Percentiles rank a stretch among this genome's conserved stretches.
Conservation (phyloP, 2,329 filamentous ascomycete species). For the Sporothrix schenckii region DNA sequence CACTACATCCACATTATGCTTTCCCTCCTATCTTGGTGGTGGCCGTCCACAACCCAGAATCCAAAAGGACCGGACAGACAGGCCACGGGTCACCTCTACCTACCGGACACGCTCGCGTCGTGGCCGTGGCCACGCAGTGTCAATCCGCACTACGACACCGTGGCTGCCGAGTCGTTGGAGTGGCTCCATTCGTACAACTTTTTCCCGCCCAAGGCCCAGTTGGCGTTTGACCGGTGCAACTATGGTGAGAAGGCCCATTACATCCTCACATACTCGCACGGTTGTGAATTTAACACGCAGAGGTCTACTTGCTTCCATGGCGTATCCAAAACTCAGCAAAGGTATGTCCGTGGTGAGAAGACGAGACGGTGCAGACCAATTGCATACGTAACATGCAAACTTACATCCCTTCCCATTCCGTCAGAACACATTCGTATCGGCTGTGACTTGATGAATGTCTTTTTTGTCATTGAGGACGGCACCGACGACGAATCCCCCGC, state of each 20-base stretch:
- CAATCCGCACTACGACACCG: slow-evolving; percentile 32
- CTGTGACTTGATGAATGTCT: slow-evolving; percentile 40
- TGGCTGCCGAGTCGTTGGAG: slow-evolving; percentile 28
- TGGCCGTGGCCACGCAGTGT: slow-evolving; percentile 36
- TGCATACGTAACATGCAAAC: not conserved
- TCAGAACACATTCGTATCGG: slow-evolving; percentile 33
- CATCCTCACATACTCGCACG: not conserved
- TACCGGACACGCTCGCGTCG: slow-evolving; percentile 32
- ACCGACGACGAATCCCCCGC: slow-evolving; percentile 34
- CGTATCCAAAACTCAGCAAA: not conserved
- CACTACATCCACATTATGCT: not conserved
- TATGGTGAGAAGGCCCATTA: slow-evolving; percentile 25
- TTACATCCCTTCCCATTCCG: not conserved
- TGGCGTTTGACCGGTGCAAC: slow-evolving; percentile 36
- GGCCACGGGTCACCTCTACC: not conserved
- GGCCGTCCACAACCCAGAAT: not conserved
- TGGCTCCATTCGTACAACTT: slow-evolving; percentile 36
- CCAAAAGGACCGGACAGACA: not conserved
- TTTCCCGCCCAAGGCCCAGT: slow-evolving; percentile 35
- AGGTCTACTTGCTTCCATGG: slow-evolving; percentile 31
- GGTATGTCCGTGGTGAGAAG: not conserved
- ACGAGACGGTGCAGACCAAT: not conserved
- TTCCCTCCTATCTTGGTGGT: not conserved
- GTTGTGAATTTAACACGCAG: not conserved
- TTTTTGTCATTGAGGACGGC: slow-evolving; percentile 40